phyloP scores from a whole-genome alignment of 768 basidiomycete genomes.

The Lactarius hengduanensis region DNA sequence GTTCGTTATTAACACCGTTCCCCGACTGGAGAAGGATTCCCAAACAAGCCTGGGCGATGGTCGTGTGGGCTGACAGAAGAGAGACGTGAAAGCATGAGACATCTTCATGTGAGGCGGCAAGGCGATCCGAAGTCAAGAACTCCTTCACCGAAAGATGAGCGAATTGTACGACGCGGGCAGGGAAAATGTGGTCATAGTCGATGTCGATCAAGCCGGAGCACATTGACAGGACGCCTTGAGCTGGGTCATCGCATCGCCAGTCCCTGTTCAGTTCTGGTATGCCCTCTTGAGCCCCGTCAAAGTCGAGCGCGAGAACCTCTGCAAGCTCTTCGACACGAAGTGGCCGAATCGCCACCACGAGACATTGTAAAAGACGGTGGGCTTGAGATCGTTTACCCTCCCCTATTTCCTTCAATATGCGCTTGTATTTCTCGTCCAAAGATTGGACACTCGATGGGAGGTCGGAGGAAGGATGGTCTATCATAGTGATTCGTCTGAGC shows the following conservation, averaged over 20 bases:
- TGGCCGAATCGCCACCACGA: background rate
- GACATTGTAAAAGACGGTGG: background rate
- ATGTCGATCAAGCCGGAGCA: background rate
- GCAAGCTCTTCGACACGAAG: constrained; percentile 4
- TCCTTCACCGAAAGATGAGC: constrained; percentile 1
- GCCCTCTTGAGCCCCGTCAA: background rate
- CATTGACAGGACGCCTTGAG: background rate
- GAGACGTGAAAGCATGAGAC: background rate
- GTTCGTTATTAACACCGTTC: no score
- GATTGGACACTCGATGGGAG: background rate
- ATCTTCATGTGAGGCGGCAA: background rate
- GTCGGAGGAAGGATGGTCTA: background rate
- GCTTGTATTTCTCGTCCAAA: background rate
- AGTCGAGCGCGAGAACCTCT: background rate
- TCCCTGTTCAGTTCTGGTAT: background rate
- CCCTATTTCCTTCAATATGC: background rate
- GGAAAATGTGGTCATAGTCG: background rate
- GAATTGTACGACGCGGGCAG: background rate
- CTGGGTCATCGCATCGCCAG: background rate
- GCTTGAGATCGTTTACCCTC: background rate
- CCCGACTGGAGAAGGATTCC: no score
- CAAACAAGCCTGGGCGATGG: no score
- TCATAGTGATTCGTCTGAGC: background rate
- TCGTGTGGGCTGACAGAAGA: background rate
- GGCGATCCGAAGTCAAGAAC: background rate